Base-by-base conservation (phyloP, 2,329 filamentous ascomycete genomes). In the Passalora sequoiae region DNA sequence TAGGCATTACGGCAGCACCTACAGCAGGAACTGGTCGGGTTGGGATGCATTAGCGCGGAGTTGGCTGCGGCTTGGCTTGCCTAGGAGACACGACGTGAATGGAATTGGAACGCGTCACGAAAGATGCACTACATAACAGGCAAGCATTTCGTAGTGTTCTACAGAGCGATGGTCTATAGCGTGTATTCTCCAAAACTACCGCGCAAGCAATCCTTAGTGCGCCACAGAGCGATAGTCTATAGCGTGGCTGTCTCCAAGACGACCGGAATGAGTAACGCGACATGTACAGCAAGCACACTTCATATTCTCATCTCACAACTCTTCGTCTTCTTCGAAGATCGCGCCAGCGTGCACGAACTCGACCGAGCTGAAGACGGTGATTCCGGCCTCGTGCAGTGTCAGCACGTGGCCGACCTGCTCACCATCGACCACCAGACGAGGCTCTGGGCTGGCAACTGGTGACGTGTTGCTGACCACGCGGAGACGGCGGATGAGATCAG, bases 1-100 rank as follows among this genome's bases (percentile, higher is more conserved):
- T 64, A 51, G 52, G 12, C 30, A 17, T 36, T 12, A 19, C 9
- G 31, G 28, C 21, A 10, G 13, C 19, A 17, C 20, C 10, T 21
- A 13, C 29, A 16, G 24, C 29, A 15, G 10, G 25, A 21, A n/a
- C n/a, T n/a, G n/a, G 28, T 40, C 24, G 22, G 29, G 43, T 27
- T 27, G 21, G 32, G 28, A 22, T 31, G 38, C 29, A 40, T 40
- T 33, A 40, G 38, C 38, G 27, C 25, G 47, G 47, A 43, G 40
- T 46, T 46, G 35, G 21, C 16, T 37, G 44, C 33, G 19, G 17
- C n/a, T n/a, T n/a, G n/a, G n/a, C n/a, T n/a, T n/a, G n/a, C n/a
- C n/a, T n/a, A n/a, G n/a, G n/a, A n/a, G n/a, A n/a, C n/a, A n/a
- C n/a, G n/a, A n/a, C n/a, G n/a, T n/a, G n/a, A n/a, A n/a, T n/a